phyloP scores from a whole-genome alignment of 441 rosid species.

The Erodium texanum region DNA sequence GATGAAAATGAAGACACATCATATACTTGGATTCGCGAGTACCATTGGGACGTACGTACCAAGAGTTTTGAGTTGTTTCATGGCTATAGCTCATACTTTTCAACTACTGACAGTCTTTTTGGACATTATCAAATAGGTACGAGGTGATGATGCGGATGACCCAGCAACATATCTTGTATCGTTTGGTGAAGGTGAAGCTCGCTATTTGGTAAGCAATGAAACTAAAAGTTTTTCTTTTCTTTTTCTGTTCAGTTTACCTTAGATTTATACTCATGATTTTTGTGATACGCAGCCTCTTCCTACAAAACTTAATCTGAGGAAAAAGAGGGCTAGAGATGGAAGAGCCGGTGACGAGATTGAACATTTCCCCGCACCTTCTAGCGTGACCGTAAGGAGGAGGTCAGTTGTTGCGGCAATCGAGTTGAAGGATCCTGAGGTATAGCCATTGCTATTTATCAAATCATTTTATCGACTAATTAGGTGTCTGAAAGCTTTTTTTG shows the following conservation, averaged over 20 bases:
- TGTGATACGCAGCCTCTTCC: slow-evolving; percentile 65
- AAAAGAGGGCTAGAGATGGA: slow-evolving; percentile 80
- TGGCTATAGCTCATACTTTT: slow-evolving; percentile 8
- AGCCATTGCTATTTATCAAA: slow-evolving; percentile 1
- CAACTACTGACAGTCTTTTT: slow-evolving; percentile 11
- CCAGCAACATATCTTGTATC: slow-evolving; percentile 69
- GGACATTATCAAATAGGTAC: slow-evolving; percentile 33
- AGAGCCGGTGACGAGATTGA: slow-evolving; percentile 73
- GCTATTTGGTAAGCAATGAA: slow-evolving; percentile 56
- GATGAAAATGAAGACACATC: slow-evolving; percentile 71
- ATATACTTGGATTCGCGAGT: slow-evolving; percentile 87
- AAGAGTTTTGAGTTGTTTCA: slow-evolving; percentile 10
- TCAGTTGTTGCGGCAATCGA: slow-evolving; percentile 50
- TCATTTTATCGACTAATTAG: too few species aligned
- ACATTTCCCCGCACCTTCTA: slow-evolving; percentile 74
- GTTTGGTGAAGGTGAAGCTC: slow-evolving; percentile 63
- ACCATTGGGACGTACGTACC: slow-evolving; percentile 88
- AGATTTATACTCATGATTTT: slow-evolving; percentile 4
- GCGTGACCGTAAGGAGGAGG: slow-evolving; percentile 62
- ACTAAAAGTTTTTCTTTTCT: background rate
- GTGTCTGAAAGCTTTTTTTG: too few species aligned
- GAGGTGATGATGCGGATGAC: slow-evolving; percentile 63
- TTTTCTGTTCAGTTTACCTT: slow-evolving; percentile 10
- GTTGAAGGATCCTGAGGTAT: slow-evolving; percentile 60
- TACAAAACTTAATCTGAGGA: slow-evolving; percentile 62